Evolutionary conservation across 139 green algal species (phyloP).

Genomic region (Volvox africanus): DNA sequence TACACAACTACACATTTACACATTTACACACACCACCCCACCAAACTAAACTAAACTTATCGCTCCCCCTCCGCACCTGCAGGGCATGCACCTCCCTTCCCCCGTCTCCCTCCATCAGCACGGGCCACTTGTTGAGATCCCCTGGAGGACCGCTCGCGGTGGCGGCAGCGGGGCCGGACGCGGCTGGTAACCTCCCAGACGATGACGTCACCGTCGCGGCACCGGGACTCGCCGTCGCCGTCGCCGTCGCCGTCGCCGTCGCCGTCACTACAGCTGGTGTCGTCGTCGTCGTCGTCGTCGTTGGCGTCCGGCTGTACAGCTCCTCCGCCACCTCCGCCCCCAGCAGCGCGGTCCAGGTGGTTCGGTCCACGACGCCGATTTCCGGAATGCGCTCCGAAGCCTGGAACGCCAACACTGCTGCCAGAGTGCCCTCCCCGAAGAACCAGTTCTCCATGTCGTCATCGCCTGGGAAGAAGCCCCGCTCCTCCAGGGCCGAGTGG

Average conservation of each 20-base stretch:
- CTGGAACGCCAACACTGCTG: constrained; percentile 70
- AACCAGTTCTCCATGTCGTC: constrained; percentile 61
- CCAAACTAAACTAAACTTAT: no score
- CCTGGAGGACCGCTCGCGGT: neutral
- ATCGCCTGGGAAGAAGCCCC: constrained; percentile 72
- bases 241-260: neutral
- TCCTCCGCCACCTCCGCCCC: neutral
- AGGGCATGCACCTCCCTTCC: constrained; percentile 61
- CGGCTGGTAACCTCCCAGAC: no score
- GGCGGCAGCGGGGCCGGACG: neutral
- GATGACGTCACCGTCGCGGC: neutral
- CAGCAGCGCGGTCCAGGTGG: constrained; percentile 44
- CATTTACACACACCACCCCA: no score
- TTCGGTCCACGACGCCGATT: constrained; percentile 56
- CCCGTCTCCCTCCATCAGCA: constrained; percentile 63
- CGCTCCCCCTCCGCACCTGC: constrained; percentile 46
- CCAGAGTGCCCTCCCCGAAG: constrained; percentile 59
- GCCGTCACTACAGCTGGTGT: no score
- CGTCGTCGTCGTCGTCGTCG: neutral
- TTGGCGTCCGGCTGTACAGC: neutral
- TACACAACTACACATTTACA: no score
- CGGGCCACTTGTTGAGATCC: constrained; percentile 39
- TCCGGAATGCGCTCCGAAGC: constrained; percentile 75
- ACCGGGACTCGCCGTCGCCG: neutral
- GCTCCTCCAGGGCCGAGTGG: constrained; percentile 66